phyloP scores from a whole-genome alignment of 352 stramenopile species.

The Phytophthora sansomeana region DNA sequence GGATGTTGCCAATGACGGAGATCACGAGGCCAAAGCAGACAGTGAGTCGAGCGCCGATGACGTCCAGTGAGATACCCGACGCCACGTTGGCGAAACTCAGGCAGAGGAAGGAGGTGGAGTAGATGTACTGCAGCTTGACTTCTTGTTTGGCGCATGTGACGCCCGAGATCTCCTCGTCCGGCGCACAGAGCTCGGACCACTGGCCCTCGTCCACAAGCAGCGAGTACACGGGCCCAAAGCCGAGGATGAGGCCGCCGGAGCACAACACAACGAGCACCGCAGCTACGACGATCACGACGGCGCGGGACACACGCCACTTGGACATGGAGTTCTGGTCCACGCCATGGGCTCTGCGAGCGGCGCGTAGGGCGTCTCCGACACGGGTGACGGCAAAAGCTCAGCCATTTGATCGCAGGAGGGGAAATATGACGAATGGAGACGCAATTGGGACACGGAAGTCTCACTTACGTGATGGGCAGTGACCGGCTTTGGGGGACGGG shows the following conservation, averaged over 20 bases:
- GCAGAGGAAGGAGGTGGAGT: slow-evolving; percentile 56
- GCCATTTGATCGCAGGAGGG: neutral
- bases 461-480: no score
- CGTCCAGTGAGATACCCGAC: slow-evolving; percentile 56
- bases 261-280: slow-evolving; percentile 42
- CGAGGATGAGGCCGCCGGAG: slow-evolving; percentile 53
- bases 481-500: no score
- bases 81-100: slow-evolving; percentile 56
- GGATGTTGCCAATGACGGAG: slow-evolving; percentile 53
- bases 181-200: slow-evolving; percentile 51
- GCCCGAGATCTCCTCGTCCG: slow-evolving; percentile 24
- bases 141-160: slow-evolving; percentile 55
- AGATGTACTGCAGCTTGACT: slow-evolving; percentile 59
- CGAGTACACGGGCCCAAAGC: slow-evolving; percentile 63
- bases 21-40: slow-evolving; percentile 46
- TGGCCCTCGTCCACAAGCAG: slow-evolving; percentile 51
- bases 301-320: slow-evolving; percentile 32
- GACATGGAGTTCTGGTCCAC: slow-evolving; percentile 41
- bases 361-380: slow-evolving; percentile 3
- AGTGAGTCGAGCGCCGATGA: slow-evolving; percentile 49
- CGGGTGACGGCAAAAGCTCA: neutral
- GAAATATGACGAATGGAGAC: slow-evolving; percentile 4
- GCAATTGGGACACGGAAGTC: neutral
- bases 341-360: slow-evolving; percentile 1
- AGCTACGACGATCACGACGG: slow-evolving; percentile 31